Conservation (phyloP, 2,329 filamentous ascomycete genomes). For the Harringtonia aguacate region DNA sequence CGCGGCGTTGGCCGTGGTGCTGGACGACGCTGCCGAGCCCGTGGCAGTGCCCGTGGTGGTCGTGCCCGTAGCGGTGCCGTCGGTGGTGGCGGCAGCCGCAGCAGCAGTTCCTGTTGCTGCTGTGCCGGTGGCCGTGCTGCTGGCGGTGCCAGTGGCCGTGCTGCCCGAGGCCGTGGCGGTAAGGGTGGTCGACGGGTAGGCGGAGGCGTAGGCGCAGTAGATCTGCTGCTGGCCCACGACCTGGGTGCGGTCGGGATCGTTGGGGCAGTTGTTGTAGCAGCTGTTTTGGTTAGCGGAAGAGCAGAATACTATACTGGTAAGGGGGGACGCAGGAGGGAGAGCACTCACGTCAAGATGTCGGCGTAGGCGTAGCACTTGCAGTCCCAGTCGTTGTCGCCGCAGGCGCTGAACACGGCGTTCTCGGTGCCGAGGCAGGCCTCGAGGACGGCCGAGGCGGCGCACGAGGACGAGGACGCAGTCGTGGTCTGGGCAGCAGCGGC, state of each 20-base stretch:
- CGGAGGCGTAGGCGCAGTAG: conserved; percentile 34
- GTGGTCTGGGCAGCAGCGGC: conserved; percentile 5
- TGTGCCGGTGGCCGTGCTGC: conserved; percentile 14
- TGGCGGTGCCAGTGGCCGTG: conserved; percentile 13
- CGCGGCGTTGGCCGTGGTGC: conserved; percentile 8
- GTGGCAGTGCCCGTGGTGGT: conserved; percentile 6
- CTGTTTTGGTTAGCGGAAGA: conserved; percentile 15
- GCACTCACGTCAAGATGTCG: conserved; percentile 33
- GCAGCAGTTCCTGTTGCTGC: conserved; percentile 3
- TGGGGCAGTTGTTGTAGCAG: conserved; percentile 44
- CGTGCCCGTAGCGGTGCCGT: conserved; percentile 3
- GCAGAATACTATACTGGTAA: background rate
- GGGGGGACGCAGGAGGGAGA: background rate
- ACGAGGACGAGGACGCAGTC: conserved; percentile 6
- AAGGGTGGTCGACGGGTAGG: conserved; percentile 25
- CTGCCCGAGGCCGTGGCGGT: conserved; percentile 13
- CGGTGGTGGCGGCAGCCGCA: conserved; percentile 8
- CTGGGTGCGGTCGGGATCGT: conserved; percentile 26
- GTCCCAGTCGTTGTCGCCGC: conserved; percentile 29
- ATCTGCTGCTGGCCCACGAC: conserved; percentile 27
- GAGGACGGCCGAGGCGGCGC: conserved; percentile 12
- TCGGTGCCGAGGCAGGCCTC: conserved; percentile 18
- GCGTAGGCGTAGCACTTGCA: conserved; percentile 35
- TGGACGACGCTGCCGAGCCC: conserved; percentile 2
- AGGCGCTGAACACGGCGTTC: conserved; percentile 26